phyloP scores from a whole-genome alignment of 2,329 filamentous ascomycete species.

The Fusarium oxysporum region DNA sequence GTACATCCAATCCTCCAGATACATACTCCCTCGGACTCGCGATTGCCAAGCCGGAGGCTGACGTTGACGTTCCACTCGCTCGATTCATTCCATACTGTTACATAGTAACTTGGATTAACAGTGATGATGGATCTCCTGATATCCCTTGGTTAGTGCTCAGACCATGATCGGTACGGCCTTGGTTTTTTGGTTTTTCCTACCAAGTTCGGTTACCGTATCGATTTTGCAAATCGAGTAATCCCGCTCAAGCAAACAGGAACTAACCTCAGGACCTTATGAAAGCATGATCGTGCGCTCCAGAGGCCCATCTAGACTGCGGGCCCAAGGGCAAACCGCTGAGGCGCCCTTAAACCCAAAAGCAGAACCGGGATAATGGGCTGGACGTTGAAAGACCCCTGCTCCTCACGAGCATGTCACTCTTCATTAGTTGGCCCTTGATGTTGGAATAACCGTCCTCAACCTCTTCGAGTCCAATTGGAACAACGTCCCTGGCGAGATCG shows the following conservation, averaged over 20 bases:
- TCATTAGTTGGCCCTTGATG: not conserved
- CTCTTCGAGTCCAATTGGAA: slow-evolving; percentile 11
- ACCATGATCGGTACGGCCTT: slow-evolving; percentile 6
- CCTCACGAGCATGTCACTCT: slow-evolving; percentile 10
- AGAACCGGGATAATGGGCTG: slow-evolving; percentile 19
- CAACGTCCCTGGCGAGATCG: slow-evolving; percentile 19
- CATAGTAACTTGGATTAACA: slow-evolving; percentile 12
- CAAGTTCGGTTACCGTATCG: slow-evolving; percentile 4
- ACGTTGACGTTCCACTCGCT: slow-evolving; percentile 39
- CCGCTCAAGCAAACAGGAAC: slow-evolving; percentile 11
- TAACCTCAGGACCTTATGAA: slow-evolving; percentile 3
- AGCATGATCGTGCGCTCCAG: slow-evolving; percentile 17
- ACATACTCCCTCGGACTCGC: slow-evolving; percentile 6
- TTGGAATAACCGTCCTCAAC: slow-evolving; percentile 19
- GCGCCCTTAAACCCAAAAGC: slow-evolving; percentile 17
- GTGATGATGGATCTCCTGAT: not conserved
- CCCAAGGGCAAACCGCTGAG: slow-evolving; percentile 17
- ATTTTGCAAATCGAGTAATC: not conserved
- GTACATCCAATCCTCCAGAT: slow-evolving; percentile 20
- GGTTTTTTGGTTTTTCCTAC: slow-evolving; percentile 22
- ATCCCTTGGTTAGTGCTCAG: slow-evolving; percentile 19
- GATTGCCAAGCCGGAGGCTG: slow-evolving; percentile 43
- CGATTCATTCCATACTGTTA: slow-evolving; percentile 9
- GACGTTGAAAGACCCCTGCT: slow-evolving; percentile 25
- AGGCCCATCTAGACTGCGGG: slow-evolving; percentile 24